phyloP scores from a whole-genome alignment of 2,329 filamentous ascomycete genomes.

The Tolypocladium inflatum region DNA sequence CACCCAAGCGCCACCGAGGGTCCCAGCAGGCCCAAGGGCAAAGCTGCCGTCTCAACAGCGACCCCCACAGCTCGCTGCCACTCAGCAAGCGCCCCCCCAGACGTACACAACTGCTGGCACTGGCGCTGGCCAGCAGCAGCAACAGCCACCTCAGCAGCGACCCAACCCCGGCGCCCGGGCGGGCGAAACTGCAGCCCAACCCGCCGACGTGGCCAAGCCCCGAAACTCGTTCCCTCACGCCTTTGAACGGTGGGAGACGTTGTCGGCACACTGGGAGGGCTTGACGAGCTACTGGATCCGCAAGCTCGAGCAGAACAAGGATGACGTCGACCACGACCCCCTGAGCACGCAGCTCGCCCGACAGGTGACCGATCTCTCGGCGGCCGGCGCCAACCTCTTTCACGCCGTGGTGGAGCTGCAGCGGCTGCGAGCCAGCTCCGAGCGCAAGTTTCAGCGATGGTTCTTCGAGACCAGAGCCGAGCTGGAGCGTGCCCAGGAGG shows the following conservation, averaged over 20 bases:
- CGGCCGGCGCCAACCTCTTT: conserved; percentile 92
- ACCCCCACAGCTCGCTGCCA: conserved; percentile 2
- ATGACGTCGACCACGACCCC: conserved; percentile 74
- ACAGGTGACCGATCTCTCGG: conserved; percentile 94
- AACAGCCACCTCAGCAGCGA: conserved; percentile 4
- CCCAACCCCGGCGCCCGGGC: conserved; percentile 8
- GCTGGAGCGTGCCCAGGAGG: conserved; percentile 75
- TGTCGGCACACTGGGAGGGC: conserved; percentile 97
- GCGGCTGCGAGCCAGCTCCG: conserved; percentile 83
- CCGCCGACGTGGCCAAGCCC: conserved; percentile 23
- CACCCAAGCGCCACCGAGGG: conserved; percentile 9
- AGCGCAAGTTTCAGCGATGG: conserved; percentile 97
- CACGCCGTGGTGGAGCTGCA: conserved; percentile 96
- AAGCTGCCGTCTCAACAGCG: conserved; percentile 8
- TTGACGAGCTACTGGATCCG: conserved; percentile 96
- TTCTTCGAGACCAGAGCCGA: conserved; percentile 92
- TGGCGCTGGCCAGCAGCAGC: conserved; percentile 7
- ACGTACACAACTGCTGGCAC: conserved; percentile 4
- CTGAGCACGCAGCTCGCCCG: conserved; percentile 81
- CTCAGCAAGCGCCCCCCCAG: conserved; percentile 3
- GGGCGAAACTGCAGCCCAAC: conserved; percentile 9
- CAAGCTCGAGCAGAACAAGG: conserved; percentile 79
- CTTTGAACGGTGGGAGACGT: conserved; percentile 93
- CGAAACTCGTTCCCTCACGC: conserved; percentile 84
- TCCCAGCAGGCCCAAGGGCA: conserved; percentile 4